phyloP scores from a whole-genome alignment of 2,329 filamentous ascomycete genomes.

The Penicillium sp. region DNA sequence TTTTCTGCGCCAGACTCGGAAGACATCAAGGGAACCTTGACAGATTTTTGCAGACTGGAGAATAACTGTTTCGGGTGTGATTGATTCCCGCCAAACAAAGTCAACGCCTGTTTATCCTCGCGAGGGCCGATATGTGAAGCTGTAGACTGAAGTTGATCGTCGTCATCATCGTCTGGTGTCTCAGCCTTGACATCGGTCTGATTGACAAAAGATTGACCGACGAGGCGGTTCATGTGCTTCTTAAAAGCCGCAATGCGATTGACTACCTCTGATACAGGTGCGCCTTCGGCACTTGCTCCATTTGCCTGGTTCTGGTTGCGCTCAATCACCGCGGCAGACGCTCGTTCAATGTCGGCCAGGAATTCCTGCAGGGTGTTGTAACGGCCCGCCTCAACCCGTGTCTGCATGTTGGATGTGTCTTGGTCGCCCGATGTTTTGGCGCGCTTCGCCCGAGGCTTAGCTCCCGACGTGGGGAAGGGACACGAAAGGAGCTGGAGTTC shows the following conservation, averaged over 20 bases:
- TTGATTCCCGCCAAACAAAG: conserved; percentile 75
- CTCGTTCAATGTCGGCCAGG: conserved; percentile 43
- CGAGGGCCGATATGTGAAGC: conserved; percentile 42
- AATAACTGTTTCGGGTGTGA: conserved; percentile 77
- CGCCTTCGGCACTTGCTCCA: conserved; percentile 25
- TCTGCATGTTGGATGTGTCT: conserved; percentile 39
- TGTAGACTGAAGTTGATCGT: conserved; percentile 39
- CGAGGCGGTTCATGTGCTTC: conserved; percentile 62
- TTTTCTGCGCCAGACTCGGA: conserved; percentile 38
- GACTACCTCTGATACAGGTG: conserved; percentile 37
- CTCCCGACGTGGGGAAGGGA: conserved; percentile 36
- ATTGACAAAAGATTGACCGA: conserved; percentile 61
- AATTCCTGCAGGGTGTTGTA: conserved; percentile 46
- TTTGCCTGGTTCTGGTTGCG: conserved; percentile 34
- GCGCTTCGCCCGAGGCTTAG: conserved; percentile 46
- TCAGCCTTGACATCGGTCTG: conserved; percentile 37
- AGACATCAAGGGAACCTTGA: conserved; percentile 34
- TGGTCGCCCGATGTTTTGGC: conserved; percentile 41
- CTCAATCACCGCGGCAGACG: conserved; percentile 39
- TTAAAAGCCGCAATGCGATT: conserved; percentile 59
- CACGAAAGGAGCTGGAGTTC: conserved; percentile 45
- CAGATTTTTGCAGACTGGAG: conserved; percentile 71
- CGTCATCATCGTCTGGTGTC: conserved; percentile 36
- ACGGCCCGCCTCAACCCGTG: conserved; percentile 37
- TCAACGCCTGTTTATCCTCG: conserved; percentile 65